These are phyloP conservation scores for Quercus variabilis DNA, from an alignment of 306 rosid genomes.

Conservation along the genomic window DNA sequence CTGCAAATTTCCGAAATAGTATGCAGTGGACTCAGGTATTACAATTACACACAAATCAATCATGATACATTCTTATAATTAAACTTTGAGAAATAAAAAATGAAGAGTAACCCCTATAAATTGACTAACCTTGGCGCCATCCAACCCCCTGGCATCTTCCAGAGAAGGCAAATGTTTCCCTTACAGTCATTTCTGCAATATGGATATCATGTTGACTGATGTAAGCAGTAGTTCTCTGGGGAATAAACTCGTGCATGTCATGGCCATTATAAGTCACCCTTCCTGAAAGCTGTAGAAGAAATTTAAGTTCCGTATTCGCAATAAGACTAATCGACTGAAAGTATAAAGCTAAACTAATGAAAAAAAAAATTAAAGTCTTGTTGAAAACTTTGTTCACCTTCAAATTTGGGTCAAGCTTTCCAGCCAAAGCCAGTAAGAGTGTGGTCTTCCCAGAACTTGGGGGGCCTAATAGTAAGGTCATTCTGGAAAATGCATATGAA, in stretches of 20 bases:
- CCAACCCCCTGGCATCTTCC: constrained; percentile 56
- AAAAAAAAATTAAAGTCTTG: no score
- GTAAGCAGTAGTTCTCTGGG: constrained; percentile 47
- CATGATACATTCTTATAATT: no score
- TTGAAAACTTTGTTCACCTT: constrained; percentile 15
- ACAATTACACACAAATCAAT: no score
- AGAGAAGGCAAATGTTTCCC: constrained; percentile 51
- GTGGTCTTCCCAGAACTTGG: constrained; percentile 58
- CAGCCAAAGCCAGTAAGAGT: constrained; percentile 46
- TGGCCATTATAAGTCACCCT: constrained; percentile 46
- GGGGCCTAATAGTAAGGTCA: constrained; percentile 52
- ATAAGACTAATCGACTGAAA: no score
- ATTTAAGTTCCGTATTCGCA: no score
- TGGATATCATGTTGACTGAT: constrained; percentile 46
- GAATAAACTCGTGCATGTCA: constrained; percentile 40
- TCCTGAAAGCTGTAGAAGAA: constrained; percentile 24
- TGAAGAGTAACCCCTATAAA: no score
- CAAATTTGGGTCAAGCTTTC: constrained; percentile 38
- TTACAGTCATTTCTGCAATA: constrained; percentile 50
- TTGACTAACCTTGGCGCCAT: constrained; percentile 33
- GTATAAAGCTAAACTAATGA: background rate
- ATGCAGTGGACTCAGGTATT: background rate
- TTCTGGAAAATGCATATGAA: constrained; percentile 19
- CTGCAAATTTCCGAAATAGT: constrained; percentile 17
- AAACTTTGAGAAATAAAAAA: no score